Conservation (phyloP, 257 asterid species). For the Solanum tacnaense region DNA sequence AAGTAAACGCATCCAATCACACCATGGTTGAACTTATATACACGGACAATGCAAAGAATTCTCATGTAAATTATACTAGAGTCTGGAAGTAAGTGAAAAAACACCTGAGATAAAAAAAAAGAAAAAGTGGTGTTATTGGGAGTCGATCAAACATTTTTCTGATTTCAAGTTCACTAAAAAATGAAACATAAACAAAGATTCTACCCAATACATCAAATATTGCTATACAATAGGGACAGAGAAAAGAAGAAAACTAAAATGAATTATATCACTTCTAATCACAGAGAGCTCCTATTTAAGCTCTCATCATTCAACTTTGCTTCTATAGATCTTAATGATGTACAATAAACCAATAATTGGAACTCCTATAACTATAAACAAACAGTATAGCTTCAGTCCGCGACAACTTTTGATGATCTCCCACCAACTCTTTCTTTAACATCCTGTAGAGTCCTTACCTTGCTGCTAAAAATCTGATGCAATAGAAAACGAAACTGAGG, state of each 20-base stretch:
- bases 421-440: neutral
- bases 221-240: neutral
- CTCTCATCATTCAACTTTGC: neutral
- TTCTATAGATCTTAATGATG: neutral
- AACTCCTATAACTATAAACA: neutral
- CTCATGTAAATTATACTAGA: neutral
- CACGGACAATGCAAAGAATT: too few species aligned
- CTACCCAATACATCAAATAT: neutral
- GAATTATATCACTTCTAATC: neutral
- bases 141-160: neutral
- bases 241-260: neutral
- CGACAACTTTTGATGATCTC: neutral
- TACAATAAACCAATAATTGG: neutral
- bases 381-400: neutral
- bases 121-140: neutral
- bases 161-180: neutral
- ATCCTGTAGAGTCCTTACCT: neutral
- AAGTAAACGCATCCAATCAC: too few species aligned
- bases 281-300: neutral
- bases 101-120: neutral
- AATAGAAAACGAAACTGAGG: neutral
- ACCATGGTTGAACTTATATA: neutral
- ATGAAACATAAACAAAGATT: neutral
- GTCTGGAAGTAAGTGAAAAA: neutral
- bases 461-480: neutral